phyloP scores from a whole-genome alignment of 305 asterid genomes.

The Fraxinus greggii region DNA sequence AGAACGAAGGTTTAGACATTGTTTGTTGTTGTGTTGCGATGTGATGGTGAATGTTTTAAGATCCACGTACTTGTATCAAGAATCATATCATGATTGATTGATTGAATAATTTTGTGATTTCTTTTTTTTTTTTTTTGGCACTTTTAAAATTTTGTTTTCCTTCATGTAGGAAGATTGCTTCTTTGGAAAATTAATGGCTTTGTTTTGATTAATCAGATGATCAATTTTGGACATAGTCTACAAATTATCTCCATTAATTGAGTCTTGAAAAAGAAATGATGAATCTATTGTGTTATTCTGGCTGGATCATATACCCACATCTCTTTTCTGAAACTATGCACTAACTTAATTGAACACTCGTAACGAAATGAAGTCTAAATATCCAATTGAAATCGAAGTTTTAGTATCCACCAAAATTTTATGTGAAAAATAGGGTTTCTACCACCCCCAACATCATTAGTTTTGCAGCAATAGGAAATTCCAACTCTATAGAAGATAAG shows the following conservation, averaged over 20 bases:
- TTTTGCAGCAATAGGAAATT: too few relatives aligned
- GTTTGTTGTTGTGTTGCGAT: not conserved
- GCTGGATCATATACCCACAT: not conserved
- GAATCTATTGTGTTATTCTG: not conserved
- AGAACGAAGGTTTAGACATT: not conserved
- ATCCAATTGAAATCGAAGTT: not conserved
- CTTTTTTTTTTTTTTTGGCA: not conserved
- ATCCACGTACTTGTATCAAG: not conserved
- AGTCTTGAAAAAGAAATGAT: too few relatives aligned
- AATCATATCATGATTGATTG: not conserved
- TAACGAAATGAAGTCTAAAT: too few relatives aligned
- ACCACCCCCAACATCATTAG: not conserved
- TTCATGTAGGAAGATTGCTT: not conserved
- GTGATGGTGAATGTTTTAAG: not conserved
- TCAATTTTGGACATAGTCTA: not conserved
- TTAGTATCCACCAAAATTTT: not conserved
- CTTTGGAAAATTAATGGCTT: not conserved
- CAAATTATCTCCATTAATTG: not conserved
- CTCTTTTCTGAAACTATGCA: too few relatives aligned
- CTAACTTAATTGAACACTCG: too few relatives aligned
- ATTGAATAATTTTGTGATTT: not conserved
- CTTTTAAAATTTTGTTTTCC: not conserved
- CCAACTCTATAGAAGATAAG: too few relatives aligned
- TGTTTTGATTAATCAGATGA: not conserved
- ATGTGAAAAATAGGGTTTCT: not conserved